A percentile compares a stretch with the other conserved stretches of the same genome.
phyloP scores from a whole-genome alignment of 345 rosid genomes.

The Pistacia vera region DNA sequence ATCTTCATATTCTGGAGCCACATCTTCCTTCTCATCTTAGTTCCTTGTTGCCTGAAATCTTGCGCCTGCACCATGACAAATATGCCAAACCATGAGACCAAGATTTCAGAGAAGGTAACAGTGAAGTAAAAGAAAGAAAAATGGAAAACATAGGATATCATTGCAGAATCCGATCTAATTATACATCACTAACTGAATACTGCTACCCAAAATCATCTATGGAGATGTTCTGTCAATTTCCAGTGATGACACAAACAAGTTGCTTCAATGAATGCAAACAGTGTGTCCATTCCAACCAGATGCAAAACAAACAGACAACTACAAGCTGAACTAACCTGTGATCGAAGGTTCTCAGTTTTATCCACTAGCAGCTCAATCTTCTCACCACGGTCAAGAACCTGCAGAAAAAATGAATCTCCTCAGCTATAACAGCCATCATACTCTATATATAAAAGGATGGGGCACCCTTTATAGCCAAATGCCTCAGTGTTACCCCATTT shows the following conservation, averaged over 20 bases:
- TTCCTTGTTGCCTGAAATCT: conserved; percentile 90
- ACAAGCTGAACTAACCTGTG: conserved; percentile 63
- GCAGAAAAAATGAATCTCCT: conserved; percentile 13
- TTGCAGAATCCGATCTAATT: not conserved
- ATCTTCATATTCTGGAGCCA: conserved; percentile 96
- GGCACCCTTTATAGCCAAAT: not conserved
- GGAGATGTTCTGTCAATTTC: not conserved
- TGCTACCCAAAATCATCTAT: not conserved
- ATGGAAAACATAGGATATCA: not conserved
- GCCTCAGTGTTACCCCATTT: not conserved
- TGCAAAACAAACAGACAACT: not conserved
- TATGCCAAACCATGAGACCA: not conserved
- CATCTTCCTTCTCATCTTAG: conserved; percentile 88
- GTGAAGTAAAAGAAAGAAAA: not conserved
- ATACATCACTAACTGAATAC: not conserved
- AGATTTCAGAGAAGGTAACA: not conserved
- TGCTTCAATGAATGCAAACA: not conserved
- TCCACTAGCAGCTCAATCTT: conserved; percentile 98
- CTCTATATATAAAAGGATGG: not conserved
- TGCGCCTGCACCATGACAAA: conserved; percentile 62
- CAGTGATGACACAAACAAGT: not conserved
- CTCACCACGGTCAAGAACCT: conserved; percentile 99
- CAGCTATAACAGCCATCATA: not conserved
- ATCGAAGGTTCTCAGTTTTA: conserved; percentile 96
- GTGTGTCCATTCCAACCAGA: not conserved